Conservation (phyloP, 2,329 filamentous ascomycete genomes). For the Cercospora citrullina region DNA sequence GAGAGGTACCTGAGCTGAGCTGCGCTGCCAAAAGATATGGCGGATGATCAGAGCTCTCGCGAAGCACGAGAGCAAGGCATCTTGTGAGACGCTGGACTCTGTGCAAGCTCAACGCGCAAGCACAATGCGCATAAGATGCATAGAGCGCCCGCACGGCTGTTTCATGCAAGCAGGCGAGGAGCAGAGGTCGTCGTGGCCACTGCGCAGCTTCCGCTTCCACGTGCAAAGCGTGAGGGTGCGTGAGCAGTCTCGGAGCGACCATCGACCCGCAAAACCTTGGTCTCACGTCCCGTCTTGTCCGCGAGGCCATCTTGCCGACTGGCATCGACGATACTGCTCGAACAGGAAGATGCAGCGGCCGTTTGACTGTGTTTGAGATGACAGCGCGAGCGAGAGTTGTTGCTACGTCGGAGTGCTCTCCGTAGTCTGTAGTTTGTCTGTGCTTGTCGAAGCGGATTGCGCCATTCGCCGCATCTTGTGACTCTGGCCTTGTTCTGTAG, state of each 20-base stretch:
- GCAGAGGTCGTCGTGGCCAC: not conserved
- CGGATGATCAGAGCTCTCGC: not conserved
- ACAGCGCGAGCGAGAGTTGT: not conserved
- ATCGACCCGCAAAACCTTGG: not conserved
- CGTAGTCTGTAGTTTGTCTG: not conserved
- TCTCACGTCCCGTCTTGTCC: not conserved
- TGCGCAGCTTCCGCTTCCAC: not conserved
- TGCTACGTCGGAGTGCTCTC: not conserved
- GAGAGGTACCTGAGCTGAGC: not conserved
- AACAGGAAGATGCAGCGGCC: not conserved
- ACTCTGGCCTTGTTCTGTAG: not conserved
- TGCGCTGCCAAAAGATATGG: constrained; percentile 12
- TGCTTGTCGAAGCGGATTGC: not conserved
- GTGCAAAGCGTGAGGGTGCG: not conserved
- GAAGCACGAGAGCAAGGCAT: constrained; percentile 6
- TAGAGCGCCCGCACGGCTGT: not conserved
- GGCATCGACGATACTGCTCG: not conserved
- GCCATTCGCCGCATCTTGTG: not conserved
- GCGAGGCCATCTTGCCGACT: not conserved
- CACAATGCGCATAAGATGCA: not conserved
- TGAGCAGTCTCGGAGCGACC: not conserved
- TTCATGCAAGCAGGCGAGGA: not conserved
- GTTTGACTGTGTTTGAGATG: not conserved
- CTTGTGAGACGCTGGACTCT: not conserved
- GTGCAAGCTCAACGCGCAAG: not conserved